Evolutionary conservation across 805 yeast genomes (phyloP), one percentile per base, ranked within the genome.

Genomic region (Ogataea nonfermentans): DNA sequence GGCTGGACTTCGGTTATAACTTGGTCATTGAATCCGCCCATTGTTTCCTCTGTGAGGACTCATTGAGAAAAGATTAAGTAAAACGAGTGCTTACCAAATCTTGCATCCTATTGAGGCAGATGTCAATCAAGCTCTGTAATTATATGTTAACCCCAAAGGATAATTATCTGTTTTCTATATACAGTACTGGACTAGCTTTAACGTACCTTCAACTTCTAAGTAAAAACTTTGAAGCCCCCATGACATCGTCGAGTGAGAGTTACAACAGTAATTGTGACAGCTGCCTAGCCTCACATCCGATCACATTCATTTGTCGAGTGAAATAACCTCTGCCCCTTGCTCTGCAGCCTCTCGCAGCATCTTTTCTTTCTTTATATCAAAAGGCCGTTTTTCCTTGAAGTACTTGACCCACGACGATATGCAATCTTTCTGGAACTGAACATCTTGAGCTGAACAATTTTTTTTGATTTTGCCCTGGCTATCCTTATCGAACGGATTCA

Each of bases 351-450:
- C 80, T 40, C 73, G 73, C 53, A 87, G 62, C 61, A 84, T 81
- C 49, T 73, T 70, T 48, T 78, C 84, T 61, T 83, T 80, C 52
- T 78, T 77, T 46, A 78, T 66, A 51, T 88, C 96, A 43, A 79
- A 81, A 27, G 80, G 83, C 52, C 96, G 76, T 62, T 89, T 90
- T 62, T 88, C 91, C 58, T 89, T 91, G 70, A 91, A 90, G 61
- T 90, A 89, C 44, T 82, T 72, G 46, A 78, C 88, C 98, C 98
- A 90, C 38, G 89, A 78, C 10, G 79, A 78, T 8, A 86, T 88
- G 63, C 98, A 90, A 50, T 80, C 78, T n/a, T 70, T 60, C 43
- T 84, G 78, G 49, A 86, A 88, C 27, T 69, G 71, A n/a, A 59
- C 55, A 47, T 79, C 77, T 55, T 79, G 71, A 2, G 46, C 40